Evolutionary conservation across 179 eudicot genomes (phyloP).

Genomic region (Drosera spatulata): DNA sequence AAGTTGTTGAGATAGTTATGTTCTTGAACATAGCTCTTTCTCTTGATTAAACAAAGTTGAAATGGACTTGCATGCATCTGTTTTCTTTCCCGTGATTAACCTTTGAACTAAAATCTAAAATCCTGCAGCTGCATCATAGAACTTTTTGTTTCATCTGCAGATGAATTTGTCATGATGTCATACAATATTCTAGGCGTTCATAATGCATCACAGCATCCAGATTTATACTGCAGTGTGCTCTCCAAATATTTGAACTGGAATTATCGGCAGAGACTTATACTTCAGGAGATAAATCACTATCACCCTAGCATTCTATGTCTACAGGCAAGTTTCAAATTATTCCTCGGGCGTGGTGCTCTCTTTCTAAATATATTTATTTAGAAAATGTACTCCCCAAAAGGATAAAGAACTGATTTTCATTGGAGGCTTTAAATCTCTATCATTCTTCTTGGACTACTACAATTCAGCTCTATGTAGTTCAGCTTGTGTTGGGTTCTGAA

Average conservation of each 20-base stretch:
- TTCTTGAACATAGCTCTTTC: too few species aligned
- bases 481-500: too few species aligned
- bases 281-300: slow-evolving; percentile 49
- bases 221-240: slow-evolving; percentile 38
- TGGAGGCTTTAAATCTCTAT: too few species aligned
- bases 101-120: slow-evolving; percentile 1
- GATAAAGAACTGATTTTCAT: too few species aligned
- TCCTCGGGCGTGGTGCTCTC: too few species aligned
- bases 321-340: slow-evolving; percentile 43
- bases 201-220: slow-evolving; percentile 67
- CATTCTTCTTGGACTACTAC: too few species aligned
- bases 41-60: too few species aligned
- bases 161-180: slow-evolving; percentile 52
- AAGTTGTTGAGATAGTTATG: too few species aligned
- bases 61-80: too few species aligned
- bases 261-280: slow-evolving; percentile 39
- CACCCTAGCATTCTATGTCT: slow-evolving; percentile 66
- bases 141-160: slow-evolving; percentile 33
- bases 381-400: too few species aligned
- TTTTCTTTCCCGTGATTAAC: slow-evolving; percentile 1
- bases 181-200: slow-evolving; percentile 83
- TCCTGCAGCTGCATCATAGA: not conserved
- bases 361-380: too few species aligned
- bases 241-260: slow-evolving; percentile 56
- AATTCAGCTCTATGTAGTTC: too few species aligned